A percentile compares a stretch with the other conserved stretches of the same genome.
Conservation (phyloP, 495 filamentous ascomycete genomes). For the Penicillium paradoxum region DNA sequence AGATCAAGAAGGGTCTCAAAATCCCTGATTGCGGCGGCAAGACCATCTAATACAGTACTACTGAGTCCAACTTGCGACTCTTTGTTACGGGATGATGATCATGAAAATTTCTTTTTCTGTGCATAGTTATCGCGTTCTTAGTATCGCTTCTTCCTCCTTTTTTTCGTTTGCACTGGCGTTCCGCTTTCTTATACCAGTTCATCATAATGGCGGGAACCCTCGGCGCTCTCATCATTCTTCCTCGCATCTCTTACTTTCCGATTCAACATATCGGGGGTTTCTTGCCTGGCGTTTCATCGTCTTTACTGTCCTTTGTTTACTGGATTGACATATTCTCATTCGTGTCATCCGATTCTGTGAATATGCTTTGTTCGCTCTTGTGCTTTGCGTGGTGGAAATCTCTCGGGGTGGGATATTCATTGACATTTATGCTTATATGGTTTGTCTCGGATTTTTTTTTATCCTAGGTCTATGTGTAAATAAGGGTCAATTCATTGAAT, state of each 20-base stretch:
- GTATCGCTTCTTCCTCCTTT: background rate
- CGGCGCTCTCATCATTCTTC: background rate
- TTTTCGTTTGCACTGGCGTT: constrained; percentile 1
- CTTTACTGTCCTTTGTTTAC: background rate
- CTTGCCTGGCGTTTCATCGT: background rate
- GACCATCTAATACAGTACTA: constrained; percentile 42
- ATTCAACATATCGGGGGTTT: background rate
- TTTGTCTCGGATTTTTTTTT: background rate
- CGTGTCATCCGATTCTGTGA: background rate
- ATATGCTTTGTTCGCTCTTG: background rate
- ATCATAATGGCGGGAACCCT: constrained; percentile 1
- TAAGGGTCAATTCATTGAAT: background rate
- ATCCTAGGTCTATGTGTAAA: background rate
- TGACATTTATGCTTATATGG: background rate
- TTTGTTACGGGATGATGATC: constrained; percentile 20
- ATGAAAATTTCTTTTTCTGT: constrained; percentile 11
- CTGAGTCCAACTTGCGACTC: background rate
- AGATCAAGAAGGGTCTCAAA: constrained; percentile 76
- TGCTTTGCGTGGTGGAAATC: background rate
- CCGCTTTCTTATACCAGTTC: background rate
- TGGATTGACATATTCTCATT: too few species aligned
- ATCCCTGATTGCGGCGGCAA: constrained; percentile 86
- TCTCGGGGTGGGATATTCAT: background rate
- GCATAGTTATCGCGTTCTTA: background rate
- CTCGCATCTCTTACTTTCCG: background rate